Evolutionary conservation across 139 green algal genomes (phyloP).

Genomic region (Dunaliella primolecta): DNA sequence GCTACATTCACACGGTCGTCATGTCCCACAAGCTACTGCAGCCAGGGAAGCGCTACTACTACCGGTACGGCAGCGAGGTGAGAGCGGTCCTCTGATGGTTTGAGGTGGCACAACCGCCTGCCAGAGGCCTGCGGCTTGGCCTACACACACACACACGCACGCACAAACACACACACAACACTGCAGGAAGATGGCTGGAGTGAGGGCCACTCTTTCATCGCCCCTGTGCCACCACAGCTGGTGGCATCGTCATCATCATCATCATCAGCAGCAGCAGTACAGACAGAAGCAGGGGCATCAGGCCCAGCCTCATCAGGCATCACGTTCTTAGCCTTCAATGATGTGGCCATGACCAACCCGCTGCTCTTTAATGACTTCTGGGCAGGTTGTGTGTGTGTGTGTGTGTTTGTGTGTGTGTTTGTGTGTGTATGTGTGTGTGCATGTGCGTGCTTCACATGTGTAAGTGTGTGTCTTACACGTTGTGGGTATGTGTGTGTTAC

Average conservation of each 20-base stretch:
- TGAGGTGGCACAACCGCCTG: not conserved
- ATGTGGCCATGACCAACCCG: slow-evolving; percentile 25
- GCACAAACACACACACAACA: not conserved
- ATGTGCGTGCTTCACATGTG: not conserved
- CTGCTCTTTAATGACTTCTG: slow-evolving; percentile 28
- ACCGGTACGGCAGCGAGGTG: not conserved
- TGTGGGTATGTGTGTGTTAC: not conserved
- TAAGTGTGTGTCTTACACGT: not conserved
- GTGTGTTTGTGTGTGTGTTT: slow-evolving; percentile 1
- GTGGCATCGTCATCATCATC: not conserved
- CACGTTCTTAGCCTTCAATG: slow-evolving; percentile 26
- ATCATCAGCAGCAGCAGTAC: not conserved
- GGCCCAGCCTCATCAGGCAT: not conserved
- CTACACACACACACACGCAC: not conserved
- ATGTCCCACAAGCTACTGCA: not conserved
- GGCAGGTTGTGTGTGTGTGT: not conserved
- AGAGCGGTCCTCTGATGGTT: not conserved
- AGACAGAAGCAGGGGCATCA: not conserved
- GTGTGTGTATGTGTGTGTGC: not conserved
- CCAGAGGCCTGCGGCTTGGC: not conserved
- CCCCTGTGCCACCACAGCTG: not conserved
- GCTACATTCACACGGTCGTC: slow-evolving; percentile 14
- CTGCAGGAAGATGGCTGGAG: slow-evolving; percentile 7
- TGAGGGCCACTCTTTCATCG: not conserved
- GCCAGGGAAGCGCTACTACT: not conserved